These are phyloP conservation scores for Neobulgaria alba DNA, from an alignment of 2,329 filamentous ascomycete genomes.

Conservation along the genomic window DNA sequence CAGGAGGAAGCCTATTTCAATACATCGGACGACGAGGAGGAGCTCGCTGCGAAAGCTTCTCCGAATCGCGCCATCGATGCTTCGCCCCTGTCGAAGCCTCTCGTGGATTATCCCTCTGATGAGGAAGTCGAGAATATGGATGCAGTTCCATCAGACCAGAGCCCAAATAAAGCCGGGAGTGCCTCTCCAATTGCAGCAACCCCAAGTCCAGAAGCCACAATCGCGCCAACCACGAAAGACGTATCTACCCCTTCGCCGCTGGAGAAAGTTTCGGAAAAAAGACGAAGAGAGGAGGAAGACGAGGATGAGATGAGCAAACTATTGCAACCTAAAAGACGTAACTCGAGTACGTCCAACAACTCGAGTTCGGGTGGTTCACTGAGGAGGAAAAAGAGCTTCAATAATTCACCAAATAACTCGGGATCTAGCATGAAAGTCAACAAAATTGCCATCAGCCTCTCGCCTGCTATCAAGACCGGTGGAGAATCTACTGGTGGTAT, in stretches of 20 bases:
- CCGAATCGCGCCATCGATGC: conserved; percentile 47
- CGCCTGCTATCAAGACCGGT: conserved; percentile 32
- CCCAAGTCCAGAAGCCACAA: conserved; percentile 14
- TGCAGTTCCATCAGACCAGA: conserved; percentile 32
- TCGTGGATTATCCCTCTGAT: conserved; percentile 90
- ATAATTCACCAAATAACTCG: conserved; percentile 32
- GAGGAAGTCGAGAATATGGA: conserved; percentile 69
- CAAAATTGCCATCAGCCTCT: conserved; percentile 52
- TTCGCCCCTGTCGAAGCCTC: conserved; percentile 55
- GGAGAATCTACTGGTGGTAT: conserved; percentile 13
- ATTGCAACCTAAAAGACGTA: conserved; percentile 52
- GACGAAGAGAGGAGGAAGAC: conserved; percentile 84
- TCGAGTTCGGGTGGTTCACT: conserved; percentile 26
- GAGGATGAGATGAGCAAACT: conserved; percentile 88
- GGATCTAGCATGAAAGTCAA: conserved; percentile 32
- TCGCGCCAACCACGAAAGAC: conserved; percentile 6
- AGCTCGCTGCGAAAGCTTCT: conserved; percentile 36
- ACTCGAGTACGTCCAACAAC: conserved; percentile 35
- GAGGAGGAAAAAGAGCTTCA: conserved; percentile 39
- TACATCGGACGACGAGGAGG: conserved; percentile 77
- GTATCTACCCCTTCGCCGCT: conserved; percentile 43
- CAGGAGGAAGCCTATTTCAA: conserved; percentile 94
- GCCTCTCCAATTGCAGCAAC: conserved; percentile 17
- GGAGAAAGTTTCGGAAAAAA: conserved; percentile 79
- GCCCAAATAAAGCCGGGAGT: conserved; percentile 7